phyloP scores from a whole-genome alignment of 2,329 filamentous ascomycete genomes.

The Phaeosphaeriaceae sp. region DNA sequence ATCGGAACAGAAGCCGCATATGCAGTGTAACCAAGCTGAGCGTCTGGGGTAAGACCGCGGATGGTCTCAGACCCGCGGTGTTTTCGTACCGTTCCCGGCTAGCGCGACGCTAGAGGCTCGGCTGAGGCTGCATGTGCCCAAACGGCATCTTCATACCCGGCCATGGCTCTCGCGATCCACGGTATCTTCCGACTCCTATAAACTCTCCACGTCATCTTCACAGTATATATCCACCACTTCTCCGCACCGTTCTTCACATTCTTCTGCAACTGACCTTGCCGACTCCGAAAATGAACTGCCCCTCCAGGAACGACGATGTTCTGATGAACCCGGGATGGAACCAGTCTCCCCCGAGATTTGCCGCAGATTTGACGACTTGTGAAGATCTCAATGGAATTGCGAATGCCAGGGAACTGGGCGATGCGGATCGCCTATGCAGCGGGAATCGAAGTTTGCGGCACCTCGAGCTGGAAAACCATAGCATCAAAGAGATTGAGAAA shows the following conservation, averaged over 20 bases:
- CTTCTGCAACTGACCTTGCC: not conserved
- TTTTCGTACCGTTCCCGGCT: not conserved
- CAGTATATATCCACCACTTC: slow-evolving; percentile 6
- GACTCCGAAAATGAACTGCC: slow-evolving; percentile 36
- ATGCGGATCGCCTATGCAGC: slow-evolving; percentile 26
- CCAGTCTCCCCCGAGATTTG: slow-evolving; percentile 38
- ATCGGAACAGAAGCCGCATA: not conserved
- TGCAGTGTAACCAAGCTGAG: not conserved
- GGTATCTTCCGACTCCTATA: not conserved
- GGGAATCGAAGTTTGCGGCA: slow-evolving; percentile 17
- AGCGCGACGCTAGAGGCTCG: not conserved
- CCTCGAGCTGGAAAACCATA: slow-evolving; percentile 19
- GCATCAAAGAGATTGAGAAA: slow-evolving; percentile 27
- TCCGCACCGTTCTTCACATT: not conserved
- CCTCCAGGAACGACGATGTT: slow-evolving; percentile 37
- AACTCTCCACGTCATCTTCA: slow-evolving; percentile 24
- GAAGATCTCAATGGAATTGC: slow-evolving; percentile 40
- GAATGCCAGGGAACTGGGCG: slow-evolving; percentile 37
- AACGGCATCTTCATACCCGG: slow-evolving; percentile 1
- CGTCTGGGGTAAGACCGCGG: not conserved
- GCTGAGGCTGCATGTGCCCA: not conserved
- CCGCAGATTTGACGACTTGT: slow-evolving; percentile 41
- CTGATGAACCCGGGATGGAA: slow-evolving; percentile 39
- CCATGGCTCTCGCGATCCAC: not conserved
- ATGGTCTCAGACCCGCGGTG: not conserved